Base-by-base conservation (phyloP, 176 grass and related monocot genomes). In the Cymbopogon citratus region DNA sequence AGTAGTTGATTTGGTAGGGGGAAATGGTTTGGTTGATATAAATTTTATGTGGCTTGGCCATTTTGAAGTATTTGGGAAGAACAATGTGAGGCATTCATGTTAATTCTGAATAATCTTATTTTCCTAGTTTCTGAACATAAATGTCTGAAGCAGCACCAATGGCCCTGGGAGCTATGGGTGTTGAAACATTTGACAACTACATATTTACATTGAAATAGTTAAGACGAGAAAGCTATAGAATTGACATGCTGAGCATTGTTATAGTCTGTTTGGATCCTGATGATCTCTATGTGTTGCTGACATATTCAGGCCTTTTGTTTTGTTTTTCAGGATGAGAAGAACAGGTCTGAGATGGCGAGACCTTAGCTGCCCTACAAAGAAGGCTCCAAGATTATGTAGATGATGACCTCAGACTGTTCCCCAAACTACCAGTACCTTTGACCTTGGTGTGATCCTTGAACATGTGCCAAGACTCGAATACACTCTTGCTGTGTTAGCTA, bases 261-360 rank as follows among this genome's bases (percentile, higher is more conserved):
- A n/a, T n/a, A 60, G 3, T 68, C 38, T 15, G 1, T 15, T 38
- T 62, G 6, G 10, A n/a, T 12, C 10, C 2, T 56, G 72, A 45
- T 31, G 31, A 27, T 7, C n/a, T 3, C 19, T 68, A 27, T 60
- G 25, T 67, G 46, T 27, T 68, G 39, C 46, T 88, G n/a, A 85
- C 13, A 2, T 60, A n/a, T n/a, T 44, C 64, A 19, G 16, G 49
- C 16, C 49, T 34, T 34, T 4, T 34, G 33, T 34, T 34, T 4
- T 52, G 6, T n/a, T 15, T 5, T 85, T n/a, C 77, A 89, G 82
- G 87, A 85, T 34, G 87, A 89, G 64, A 89, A 81, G 82, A 81
- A n/a, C 25, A 74, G 82, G 13, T 45, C 21, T 3, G 87, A 89
- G 52, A 77, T 57, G 54, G 54, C 76, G 69, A 71, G 40, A 12